A percentile compares a stretch with the other conserved stretches of the same genome.
These are phyloP conservation scores for Vitis rupestris DNA, from an alignment of 164 flowering plant species.

Conservation along the genomic window DNA sequence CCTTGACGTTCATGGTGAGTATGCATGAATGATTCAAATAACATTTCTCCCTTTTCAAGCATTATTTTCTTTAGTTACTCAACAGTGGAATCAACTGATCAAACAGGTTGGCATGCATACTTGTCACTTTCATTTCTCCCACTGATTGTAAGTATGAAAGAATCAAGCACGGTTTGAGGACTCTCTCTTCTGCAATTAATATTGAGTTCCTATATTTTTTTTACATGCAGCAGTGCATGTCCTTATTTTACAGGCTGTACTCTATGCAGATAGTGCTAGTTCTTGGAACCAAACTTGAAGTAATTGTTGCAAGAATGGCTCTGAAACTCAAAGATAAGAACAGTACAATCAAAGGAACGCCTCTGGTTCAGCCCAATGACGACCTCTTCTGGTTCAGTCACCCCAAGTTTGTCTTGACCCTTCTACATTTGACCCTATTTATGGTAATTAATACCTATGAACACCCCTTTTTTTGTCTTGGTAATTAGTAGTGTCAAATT, in stretches of 20 bases:
- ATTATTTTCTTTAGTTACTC: background rate
- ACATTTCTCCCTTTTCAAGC: background rate
- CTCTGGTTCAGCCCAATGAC: slow-evolving; percentile 57
- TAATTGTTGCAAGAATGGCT: slow-evolving; percentile 62
- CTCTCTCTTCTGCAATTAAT: background rate
- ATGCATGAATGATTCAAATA: background rate
- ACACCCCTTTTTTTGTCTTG: background rate
- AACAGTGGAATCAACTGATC: background rate
- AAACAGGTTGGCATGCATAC: slow-evolving; percentile 52
- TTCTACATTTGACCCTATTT: slow-evolving; percentile 55
- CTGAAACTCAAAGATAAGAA: slow-evolving; percentile 33
- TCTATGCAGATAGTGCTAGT: slow-evolving; percentile 40
- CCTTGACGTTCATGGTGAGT: slow-evolving; percentile 54
- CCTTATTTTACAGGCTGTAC: background rate
- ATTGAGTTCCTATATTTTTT: too few species aligned
- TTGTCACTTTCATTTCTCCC: slow-evolving; percentile 56
- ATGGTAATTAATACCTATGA: slow-evolving; percentile 29
- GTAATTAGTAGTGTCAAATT: background rate
- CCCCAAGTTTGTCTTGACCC: slow-evolving; percentile 51
- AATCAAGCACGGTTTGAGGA: background rate
- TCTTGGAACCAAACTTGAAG: slow-evolving; percentile 60
- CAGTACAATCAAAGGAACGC: slow-evolving; percentile 45
- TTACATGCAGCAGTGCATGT: background rate
- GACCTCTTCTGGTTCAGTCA: slow-evolving; percentile 54
- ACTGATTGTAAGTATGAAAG: slow-evolving; percentile 35